These are phyloP conservation scores for Trichoderma atrobrunneum DNA, from an alignment of 2,329 filamentous ascomycete genomes.

Conservation along the genomic window DNA sequence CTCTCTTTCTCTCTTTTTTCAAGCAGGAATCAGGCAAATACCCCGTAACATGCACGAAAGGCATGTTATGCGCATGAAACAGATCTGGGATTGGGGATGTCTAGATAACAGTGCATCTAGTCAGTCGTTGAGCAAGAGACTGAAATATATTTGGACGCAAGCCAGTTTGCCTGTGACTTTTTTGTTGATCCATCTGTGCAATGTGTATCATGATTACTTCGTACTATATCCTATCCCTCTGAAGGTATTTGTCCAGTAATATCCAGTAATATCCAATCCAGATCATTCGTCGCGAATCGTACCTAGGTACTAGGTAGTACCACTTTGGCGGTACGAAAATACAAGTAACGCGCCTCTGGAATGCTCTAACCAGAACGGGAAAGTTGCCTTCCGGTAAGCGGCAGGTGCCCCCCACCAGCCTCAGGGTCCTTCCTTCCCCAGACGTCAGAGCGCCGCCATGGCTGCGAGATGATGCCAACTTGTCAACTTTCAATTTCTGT, in stretches of 20 bases:
- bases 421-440: constrained; percentile 21
- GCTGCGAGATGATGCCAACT: constrained; percentile 19
- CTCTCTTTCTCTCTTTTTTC: constrained; percentile 14
- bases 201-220: not conserved
- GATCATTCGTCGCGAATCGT: not conserved
- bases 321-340: not conserved
- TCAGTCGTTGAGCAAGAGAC: constrained; percentile 25
- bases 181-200: not conserved
- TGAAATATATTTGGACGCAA: constrained; percentile 22
- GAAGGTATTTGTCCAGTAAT: not conserved
- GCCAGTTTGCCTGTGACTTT: not conserved
- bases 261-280: not conserved
- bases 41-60: constrained; percentile 24
- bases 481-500: constrained; percentile 15
- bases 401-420: constrained; percentile 9
- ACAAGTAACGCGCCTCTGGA: not conserved
- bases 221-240: not conserved
- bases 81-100: constrained; percentile 21
- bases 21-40: constrained; percentile 22
- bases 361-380: not conserved
- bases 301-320: too few relatives aligned
- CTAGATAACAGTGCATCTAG: constrained; percentile 27
- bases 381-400: constrained; percentile 9
- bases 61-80: constrained; percentile 15
- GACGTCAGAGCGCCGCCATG: constrained; percentile 15